A percentile compares a stretch with the other conserved stretches of the same genome.
phyloP scores from a whole-genome alignment of 2,329 filamentous ascomycete species.

The Davidsoniella eucalypti region DNA sequence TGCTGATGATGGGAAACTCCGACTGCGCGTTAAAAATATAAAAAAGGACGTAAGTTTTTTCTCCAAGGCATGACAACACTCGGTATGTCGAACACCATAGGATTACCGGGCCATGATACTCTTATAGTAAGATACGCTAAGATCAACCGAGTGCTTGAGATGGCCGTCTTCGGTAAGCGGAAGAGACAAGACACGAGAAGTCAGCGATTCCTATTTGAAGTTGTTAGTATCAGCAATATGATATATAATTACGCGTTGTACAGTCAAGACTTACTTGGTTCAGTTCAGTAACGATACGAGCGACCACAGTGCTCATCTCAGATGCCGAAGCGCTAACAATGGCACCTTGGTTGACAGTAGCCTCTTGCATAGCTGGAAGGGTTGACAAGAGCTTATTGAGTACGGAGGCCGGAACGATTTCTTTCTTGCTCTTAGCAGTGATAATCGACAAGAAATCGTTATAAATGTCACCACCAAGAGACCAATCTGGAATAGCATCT shows the following conservation, averaged over 20 bases:
- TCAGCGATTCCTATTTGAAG: constrained; percentile 17
- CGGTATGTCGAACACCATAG: background rate
- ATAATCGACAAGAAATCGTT: constrained; percentile 39
- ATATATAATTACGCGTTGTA: constrained; percentile 5
- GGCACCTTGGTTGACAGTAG: constrained; percentile 21
- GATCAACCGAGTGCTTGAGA: constrained; percentile 51
- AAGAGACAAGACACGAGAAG: constrained; percentile 34
- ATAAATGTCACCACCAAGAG: constrained; percentile 66
- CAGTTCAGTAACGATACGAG: constrained; percentile 42
- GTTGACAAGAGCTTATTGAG: constrained; percentile 41
- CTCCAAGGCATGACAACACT: background rate
- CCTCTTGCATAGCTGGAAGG: constrained; percentile 37
- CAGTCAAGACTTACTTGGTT: constrained; percentile 32
- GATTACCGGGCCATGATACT: constrained; percentile 35
- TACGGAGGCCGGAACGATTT: constrained; percentile 26
- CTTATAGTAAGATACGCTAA: constrained; percentile 53
- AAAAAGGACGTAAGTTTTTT: background rate
- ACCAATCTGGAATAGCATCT: constrained; percentile 54
- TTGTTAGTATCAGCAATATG: constrained; percentile 14
- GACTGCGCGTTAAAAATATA: background rate
- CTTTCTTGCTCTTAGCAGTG: constrained; percentile 24
- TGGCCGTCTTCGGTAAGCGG: constrained; percentile 59
- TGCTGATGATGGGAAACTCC: too few relatives aligned
- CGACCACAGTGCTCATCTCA: constrained; percentile 65
- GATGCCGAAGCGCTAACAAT: constrained; percentile 57